Base-by-base conservation (phyloP, 345 rosid genomes). In the Combretum micranthum region DNA sequence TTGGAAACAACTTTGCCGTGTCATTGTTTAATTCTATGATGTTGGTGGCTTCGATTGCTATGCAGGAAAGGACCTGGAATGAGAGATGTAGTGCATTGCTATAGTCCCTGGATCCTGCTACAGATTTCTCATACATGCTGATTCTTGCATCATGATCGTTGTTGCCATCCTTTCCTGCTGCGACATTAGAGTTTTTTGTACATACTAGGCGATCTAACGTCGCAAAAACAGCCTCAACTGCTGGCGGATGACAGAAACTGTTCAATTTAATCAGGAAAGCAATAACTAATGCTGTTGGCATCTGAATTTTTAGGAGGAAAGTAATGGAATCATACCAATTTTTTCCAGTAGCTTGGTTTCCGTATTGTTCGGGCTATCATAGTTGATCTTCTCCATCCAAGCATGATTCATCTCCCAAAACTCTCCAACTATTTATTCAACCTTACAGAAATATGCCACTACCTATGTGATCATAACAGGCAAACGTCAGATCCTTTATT, bases 201-300 rank as follows among this genome's bases (percentile, higher is more conserved):
- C 63, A 72, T 3, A 81, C 75, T 66, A 88, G 37, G 76, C 76
- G 75, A 63, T 78, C 74, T 17, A 81, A 71, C 37, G 75, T 75
- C 25, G 77, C 82, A 64, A 78, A 53, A 44, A 84, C 82, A 15
- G 55, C 63, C 53, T 81, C 94, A 56, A 75, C 94, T 85, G 61
- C 74, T 57, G 54, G 9, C 22, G 22, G 13, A 54, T 44, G 45
- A 14, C n/a, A 17, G 9, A 14, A 20, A 14, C 55, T 20, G 25
- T 11, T 52, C 13, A 12, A 22, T 4, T n/a, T 12, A n/a, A 18
- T 49, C 3, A 18, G 3, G 18, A 49, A 12, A 15, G 8, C 13
- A 12, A 12, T 15, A 12, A 9, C 16, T 2, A 13, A n/a, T 4
- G 10, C 22, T 43, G 25, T 11, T 21, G 14, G n/a, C 42, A 52